These are phyloP conservation scores for Dunaliella sp. DNA, from an alignment of 139 green algal species.

Conservation along the genomic window DNA sequence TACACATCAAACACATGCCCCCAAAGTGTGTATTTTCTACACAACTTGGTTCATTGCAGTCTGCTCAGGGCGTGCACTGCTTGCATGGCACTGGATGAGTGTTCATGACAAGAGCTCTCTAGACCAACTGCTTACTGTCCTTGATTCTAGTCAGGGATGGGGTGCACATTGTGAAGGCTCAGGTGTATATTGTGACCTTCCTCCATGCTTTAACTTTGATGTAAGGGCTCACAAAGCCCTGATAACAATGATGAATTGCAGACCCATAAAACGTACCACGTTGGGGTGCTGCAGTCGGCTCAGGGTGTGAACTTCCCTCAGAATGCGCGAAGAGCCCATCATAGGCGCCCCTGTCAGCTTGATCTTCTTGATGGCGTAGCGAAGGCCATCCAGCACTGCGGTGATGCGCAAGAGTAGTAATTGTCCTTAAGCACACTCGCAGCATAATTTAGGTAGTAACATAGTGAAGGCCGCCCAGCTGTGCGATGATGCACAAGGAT, in stretches of 20 bases:
- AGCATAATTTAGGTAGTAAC: too few species aligned
- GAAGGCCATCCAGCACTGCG: conserved; percentile 53
- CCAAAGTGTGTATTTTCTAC: too few species aligned
- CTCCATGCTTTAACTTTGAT: neutral
- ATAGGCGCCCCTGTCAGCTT: conserved; percentile 48
- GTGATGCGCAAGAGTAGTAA: too few species aligned
- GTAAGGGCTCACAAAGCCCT: too few species aligned
- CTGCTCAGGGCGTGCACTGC: too few species aligned
- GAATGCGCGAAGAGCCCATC: conserved; percentile 60
- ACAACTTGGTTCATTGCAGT: too few species aligned
- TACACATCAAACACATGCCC: too few species aligned
- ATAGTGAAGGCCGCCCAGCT: too few species aligned
- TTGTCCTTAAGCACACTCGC: too few species aligned
- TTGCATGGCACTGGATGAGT: neutral
- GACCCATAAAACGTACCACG: conserved; percentile 79
- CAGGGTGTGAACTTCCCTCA: conserved; percentile 89
- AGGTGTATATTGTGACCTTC: neutral
- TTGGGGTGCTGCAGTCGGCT: conserved; percentile 85
- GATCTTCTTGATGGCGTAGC: conserved; percentile 95
- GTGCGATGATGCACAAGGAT: too few species aligned
- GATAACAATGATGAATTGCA: too few species aligned
- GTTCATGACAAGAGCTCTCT: neutral
- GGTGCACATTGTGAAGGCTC: neutral
- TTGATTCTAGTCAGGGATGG: neutral
- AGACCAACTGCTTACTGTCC: neutral